A percentile compares a stretch with the other conserved stretches of the same genome.
Evolutionary conservation across 106 monocot species (phyloP).

Genomic region (Narthecium ossifragum): DNA sequence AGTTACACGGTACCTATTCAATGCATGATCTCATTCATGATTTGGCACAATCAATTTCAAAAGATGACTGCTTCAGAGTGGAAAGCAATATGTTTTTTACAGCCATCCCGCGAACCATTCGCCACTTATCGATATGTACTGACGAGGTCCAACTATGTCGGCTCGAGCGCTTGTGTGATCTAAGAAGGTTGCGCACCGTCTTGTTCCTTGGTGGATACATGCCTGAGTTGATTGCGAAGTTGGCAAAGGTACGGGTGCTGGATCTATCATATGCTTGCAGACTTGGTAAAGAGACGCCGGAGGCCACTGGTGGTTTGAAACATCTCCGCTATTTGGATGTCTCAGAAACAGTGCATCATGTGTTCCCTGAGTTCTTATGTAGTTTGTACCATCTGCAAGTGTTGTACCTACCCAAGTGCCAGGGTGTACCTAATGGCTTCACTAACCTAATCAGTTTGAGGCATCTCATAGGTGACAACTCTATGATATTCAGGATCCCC

Average conservation of each 20-base stretch:
- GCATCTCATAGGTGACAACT: not conserved
- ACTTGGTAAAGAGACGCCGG: not conserved
- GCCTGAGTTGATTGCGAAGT: not conserved
- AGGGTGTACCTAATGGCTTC: not conserved
- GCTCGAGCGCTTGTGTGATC: too few species aligned
- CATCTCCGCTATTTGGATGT: not conserved
- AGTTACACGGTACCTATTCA: not conserved
- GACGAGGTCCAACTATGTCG: too few species aligned
- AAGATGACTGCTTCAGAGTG: not conserved
- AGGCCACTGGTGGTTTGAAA: not conserved
- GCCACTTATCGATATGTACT: not conserved
- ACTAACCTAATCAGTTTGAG: not conserved
- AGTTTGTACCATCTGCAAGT: not conserved
- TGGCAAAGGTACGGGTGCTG: not conserved
- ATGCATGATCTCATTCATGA: not conserved
- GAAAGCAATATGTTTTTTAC: too few species aligned
- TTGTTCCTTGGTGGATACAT: not conserved
- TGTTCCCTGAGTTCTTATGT: not conserved
- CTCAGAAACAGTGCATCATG: not conserved
- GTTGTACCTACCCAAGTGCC: not conserved
- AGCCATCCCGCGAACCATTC: not conserved
- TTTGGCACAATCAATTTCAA: not conserved
- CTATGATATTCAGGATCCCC: not conserved
- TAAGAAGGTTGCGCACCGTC: not conserved
- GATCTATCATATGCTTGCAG: not conserved